Conservation (phyloP, 805 yeast species). For the Kuraishia hungarica region DNA sequence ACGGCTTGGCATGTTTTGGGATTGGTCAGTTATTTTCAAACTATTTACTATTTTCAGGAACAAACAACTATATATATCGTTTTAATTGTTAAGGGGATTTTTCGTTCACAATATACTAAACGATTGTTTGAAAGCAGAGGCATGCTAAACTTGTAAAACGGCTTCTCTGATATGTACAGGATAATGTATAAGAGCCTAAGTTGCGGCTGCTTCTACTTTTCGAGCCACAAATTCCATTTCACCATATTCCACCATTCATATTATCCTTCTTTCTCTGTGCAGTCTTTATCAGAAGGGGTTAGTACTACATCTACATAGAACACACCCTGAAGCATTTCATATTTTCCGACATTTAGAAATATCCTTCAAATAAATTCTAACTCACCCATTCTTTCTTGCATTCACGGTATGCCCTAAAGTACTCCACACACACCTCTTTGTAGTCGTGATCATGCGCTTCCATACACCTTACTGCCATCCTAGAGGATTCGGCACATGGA, state of each 20-base stretch:
- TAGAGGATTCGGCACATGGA: slow-evolving; percentile 86
- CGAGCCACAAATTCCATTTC: background rate
- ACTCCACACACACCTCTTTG: slow-evolving; percentile 61
- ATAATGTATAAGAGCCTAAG: background rate
- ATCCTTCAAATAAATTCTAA: background rate
- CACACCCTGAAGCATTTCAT: too few species aligned
- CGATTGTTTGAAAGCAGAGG: background rate
- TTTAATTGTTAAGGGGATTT: background rate
- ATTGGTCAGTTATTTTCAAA: background rate
- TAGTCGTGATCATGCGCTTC: slow-evolving; percentile 69
- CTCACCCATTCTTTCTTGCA: slow-evolving; percentile 73
- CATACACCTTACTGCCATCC: slow-evolving; percentile 79
- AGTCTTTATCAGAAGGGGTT: background rate
- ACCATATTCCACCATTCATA: slow-evolving; percentile 22
- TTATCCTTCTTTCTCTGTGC: slow-evolving; percentile 18
- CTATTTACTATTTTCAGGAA: background rate
- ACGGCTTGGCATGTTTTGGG: background rate
- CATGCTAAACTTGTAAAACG: too few species aligned
- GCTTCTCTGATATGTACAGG: background rate
- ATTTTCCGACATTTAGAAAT: too few species aligned
- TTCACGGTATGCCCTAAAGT: slow-evolving; percentile 88
- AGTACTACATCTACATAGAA: background rate
- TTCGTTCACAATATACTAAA: background rate
- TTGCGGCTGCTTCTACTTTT: background rate
- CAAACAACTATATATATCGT: background rate